Percentiles rank a stretch among this genome's conserved stretches.
Conservation (phyloP, 805 yeast species). For the Saturnispora ahearnii region DNA sequence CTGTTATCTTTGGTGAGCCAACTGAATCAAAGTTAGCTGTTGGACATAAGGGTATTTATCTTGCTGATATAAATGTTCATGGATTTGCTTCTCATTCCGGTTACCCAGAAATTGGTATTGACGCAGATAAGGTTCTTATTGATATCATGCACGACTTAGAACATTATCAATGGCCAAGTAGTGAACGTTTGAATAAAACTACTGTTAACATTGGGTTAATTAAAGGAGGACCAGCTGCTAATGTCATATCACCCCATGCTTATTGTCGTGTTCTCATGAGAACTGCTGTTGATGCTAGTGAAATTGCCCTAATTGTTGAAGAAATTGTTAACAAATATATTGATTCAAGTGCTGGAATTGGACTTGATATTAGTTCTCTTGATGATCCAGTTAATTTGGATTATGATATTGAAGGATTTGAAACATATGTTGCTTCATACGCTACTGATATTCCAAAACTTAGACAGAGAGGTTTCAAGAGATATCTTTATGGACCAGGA, state of each 20-base stretch:
- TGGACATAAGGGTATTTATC: constrained; percentile 58
- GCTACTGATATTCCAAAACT: constrained; percentile 41
- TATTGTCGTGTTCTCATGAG: constrained; percentile 42
- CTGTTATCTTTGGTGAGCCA: constrained; percentile 68
- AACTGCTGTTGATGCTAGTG: constrained; percentile 39
- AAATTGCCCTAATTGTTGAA: constrained; percentile 30
- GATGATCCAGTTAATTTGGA: constrained; percentile 42
- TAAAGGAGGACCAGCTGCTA: constrained; percentile 55
- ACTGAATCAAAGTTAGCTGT: constrained; percentile 59
- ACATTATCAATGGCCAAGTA: constrained; percentile 37
- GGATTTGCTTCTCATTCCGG: constrained; percentile 62
- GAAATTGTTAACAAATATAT: constrained; percentile 26
- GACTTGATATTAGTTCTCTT: constrained; percentile 10
- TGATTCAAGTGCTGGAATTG: constrained; percentile 9
- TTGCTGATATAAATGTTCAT: constrained; percentile 33
- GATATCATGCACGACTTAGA: constrained; percentile 40
- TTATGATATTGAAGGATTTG: constrained; percentile 58
- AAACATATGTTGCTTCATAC: constrained; percentile 29
- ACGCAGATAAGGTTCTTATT: constrained; percentile 49
- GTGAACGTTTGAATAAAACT: constrained; percentile 48
- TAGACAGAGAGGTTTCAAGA: constrained; percentile 26
- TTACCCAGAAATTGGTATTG: constrained; percentile 59
- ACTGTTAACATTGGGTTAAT: constrained; percentile 55
- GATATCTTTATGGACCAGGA: constrained; percentile 63
- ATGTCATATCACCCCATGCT: constrained; percentile 56